Conservation (phyloP, 768 basidiomycete species). For the Russula abietina region DNA sequence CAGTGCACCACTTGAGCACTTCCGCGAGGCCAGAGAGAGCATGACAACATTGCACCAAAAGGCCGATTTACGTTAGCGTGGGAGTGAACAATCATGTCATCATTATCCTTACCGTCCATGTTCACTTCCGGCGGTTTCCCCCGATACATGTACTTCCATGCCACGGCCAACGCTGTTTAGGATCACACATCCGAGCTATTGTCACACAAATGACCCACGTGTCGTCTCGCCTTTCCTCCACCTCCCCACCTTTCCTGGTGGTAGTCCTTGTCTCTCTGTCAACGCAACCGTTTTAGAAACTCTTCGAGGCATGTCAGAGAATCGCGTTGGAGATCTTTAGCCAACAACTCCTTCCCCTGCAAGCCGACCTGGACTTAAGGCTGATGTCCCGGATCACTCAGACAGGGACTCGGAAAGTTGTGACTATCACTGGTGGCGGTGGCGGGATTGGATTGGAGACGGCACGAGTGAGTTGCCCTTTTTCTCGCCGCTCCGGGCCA, state of each 20-base stretch:
- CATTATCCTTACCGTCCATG: no score
- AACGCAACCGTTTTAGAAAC: neutral
- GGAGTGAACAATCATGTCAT: no score
- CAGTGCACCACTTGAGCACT: no score
- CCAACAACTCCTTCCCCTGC: conserved; percentile 10
- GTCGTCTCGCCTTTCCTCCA: neutral
- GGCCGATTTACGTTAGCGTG: no score
- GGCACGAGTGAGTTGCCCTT: neutral
- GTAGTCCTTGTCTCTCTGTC: neutral
- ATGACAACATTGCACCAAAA: no score
- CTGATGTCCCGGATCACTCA: conserved; percentile 28
- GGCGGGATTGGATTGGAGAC: conserved; percentile 26
- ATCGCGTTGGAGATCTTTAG: conserved; percentile 9
- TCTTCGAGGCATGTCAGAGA: conserved; percentile 4
- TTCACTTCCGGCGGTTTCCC: no score
- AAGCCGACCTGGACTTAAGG: conserved; percentile 18
- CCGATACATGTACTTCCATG: no score
- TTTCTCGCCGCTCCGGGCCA: no score
- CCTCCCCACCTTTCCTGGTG: neutral
- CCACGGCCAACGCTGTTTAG: neutral
- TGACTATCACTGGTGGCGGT: conserved; percentile 28
- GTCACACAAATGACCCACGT: neutral
- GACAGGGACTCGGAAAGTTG: conserved; percentile 27
- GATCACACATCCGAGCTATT: neutral
- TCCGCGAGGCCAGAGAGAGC: no score